Base-by-base conservation (phyloP, 768 basidiomycete species). In the Pulveroboletus frians region DNA sequence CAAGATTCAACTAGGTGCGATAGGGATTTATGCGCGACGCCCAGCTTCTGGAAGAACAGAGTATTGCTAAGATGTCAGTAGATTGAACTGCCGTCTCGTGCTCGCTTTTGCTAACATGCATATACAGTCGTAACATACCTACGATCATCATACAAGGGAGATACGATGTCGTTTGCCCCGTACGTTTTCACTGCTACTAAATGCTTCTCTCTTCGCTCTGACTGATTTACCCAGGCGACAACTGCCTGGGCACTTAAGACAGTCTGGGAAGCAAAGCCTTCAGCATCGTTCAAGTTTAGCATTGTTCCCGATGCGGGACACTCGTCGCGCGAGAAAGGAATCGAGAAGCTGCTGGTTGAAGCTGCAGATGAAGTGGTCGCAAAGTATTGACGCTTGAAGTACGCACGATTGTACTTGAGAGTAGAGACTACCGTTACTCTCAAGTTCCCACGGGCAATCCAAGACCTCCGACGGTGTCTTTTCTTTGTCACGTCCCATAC, bases 291-390 rank as follows among this genome's bases (percentile, higher is more conserved):
- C 53, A 56, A 40, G 41, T 66, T 94, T 5, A 73, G 81, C 51
- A 78, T 92, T 43, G 84, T 92, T 11, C 82, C 87, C 14, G 87
- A 90, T 65, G 92, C 92, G 3, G 92, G 92, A 0, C 93, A 96
- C 65, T 90, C 87, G 27, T 76, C 88, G 11, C 79, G 83, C 38
- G 93, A 95, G 68, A 61, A 71, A 1, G 85, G 84, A 3, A 94
- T 71, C 9, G 71, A 80, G 23, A 81, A 81, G 64, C 66, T 85
- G 46, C 73, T 95, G 35, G 78, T 89, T 14, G 77, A 90, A 74
- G 90, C 66, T 7, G 36, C 66, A 9, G 61, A 67, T 27, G 59
- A 66, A 38, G 62, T 64, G 20, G 62, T 59, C 44, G 53, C 46
- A 30, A 62, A 57, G 30, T 57, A 65, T 47, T 64, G 36, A 20